Evolutionary conservation across 2,329 filamentous ascomycete genomes (phyloP), one percentile per base, ranked within the genome.

Genomic region (Hypoxylon sp.): DNA sequence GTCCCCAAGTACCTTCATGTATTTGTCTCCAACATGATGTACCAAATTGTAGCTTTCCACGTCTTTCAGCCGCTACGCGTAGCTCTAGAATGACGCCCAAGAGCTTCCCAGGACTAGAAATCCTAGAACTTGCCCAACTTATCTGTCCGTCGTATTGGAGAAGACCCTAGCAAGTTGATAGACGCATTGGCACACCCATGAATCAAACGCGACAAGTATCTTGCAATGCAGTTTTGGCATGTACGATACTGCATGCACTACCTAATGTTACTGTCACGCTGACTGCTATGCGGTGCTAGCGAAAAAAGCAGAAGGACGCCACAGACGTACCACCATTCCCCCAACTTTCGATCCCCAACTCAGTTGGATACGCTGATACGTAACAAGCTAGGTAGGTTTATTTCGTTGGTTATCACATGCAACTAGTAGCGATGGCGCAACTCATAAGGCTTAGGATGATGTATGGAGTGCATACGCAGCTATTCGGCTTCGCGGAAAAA

Each of bases 211-310:
- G 26, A 61, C 26, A 36, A 53, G 22, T 46, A 36, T 33, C 42
- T 48, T 48, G 9, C 18, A 52, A 26, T 58, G 40, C 52, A 53
- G 22, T 46, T 61, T 53, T 33, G 20, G 30, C 30, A 59, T 59
- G 56, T 62, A 46, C 42, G 44, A 64, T 60, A 57, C 61, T 67
- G 56, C 64, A 67, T 64, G 61, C 48, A 60, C 64, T 26, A 53
- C 55, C 49, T 32, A 38, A 53, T 22, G n/a, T 32, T 45, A 36
- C 46, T 40, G 51, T 59, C 55, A 55, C 52, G 49, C 57, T 53
- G 56, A 61, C 38, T 61, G 51, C 44, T 53, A 49, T 58, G 53
- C 49, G n/a, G 36, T 61, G 48, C 38, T 50, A 52, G 42, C 40
- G 40, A 46, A 33, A 28, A 30, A 30, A 32, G 36, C 33, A 40